Evolutionary conservation across 805 yeast species (phyloP).

Genomic region (Saccharomyces mikatae): DNA sequence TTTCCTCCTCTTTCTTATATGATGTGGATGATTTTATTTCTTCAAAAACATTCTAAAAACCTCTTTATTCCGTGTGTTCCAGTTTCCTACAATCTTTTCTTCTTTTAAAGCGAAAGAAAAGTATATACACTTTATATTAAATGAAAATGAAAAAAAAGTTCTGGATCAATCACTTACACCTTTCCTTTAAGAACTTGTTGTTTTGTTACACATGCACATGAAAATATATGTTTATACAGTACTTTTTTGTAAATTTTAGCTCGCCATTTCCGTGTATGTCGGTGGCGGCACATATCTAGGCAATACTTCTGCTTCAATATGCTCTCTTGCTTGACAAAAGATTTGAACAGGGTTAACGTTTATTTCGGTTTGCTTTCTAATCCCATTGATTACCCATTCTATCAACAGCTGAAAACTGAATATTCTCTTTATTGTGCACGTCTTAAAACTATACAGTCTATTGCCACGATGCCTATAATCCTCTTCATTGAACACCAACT

Average conservation of each 20-base stretch:
- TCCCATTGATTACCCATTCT: slow-evolving; percentile 21
- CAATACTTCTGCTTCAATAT: slow-evolving; percentile 9
- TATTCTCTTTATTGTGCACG: slow-evolving; percentile 23
- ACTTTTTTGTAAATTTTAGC: neutral
- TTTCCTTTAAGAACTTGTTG: neutral
- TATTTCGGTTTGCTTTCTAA: slow-evolving; percentile 18
- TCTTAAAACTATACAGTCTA: slow-evolving; percentile 25
- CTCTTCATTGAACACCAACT: slow-evolving; percentile 25
- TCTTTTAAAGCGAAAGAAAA: neutral
- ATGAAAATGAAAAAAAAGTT: neutral
- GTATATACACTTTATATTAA: neutral
- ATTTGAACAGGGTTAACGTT: slow-evolving; percentile 19
- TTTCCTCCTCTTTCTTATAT: neutral
- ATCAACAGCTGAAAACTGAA: slow-evolving; percentile 24
- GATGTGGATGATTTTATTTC: neutral
- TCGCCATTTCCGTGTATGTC: slow-evolving; percentile 12
- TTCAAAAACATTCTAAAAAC: neutral
- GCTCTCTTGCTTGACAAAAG: slow-evolving; percentile 12
- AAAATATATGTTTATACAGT: neutral
- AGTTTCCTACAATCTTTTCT: neutral
- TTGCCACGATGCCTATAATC: slow-evolving; percentile 29
- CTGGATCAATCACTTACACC: neutral
- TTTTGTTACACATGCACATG: neutral
- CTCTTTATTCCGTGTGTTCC: neutral
- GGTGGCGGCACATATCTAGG: slow-evolving; percentile 27